These are phyloP conservation scores for Vitis hybrid DNA, from an alignment of 177 flowering plant species.

Conservation along the genomic window DNA sequence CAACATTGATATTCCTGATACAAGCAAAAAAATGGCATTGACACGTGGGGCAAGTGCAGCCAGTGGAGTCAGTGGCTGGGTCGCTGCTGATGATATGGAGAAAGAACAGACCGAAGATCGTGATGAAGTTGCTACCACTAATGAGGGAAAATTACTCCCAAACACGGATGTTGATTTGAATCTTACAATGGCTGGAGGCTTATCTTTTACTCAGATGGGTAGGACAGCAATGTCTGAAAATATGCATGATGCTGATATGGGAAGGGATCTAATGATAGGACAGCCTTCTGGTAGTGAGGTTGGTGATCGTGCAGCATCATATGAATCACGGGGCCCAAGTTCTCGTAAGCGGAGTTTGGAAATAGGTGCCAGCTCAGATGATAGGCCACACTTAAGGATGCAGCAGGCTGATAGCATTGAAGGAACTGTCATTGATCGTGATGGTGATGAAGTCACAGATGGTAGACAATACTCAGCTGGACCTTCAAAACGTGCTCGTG, in stretches of 20 bases:
- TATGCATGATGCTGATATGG: constrained; percentile 42
- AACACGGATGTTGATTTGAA: constrained; percentile 66
- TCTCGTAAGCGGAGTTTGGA: constrained; percentile 78
- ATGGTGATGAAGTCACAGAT: constrained; percentile 90
- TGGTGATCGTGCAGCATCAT: constrained; percentile 98
- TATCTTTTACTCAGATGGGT: constrained; percentile 38
- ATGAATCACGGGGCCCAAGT: constrained; percentile 96
- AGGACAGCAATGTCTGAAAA: constrained; percentile 34
- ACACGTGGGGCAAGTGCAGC: constrained; percentile 98
- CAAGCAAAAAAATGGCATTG: constrained; percentile 75
- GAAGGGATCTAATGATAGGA: constrained; percentile 76
- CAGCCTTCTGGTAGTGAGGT: constrained; percentile 96
- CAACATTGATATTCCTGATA: constrained; percentile 63
- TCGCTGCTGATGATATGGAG: constrained; percentile 69
- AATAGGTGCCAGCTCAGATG: constrained; percentile 87
- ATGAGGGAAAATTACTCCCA: constrained; percentile 42
- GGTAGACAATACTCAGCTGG: constrained; percentile 71
- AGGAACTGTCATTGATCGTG: constrained; percentile 93
- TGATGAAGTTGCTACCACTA: constrained; percentile 84
- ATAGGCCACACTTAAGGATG: constrained; percentile 53
- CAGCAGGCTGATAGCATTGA: constrained; percentile 94
- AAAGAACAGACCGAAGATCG: constrained; percentile 76
- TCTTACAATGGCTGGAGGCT: constrained; percentile 70
- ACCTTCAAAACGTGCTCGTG: constrained; percentile 87
- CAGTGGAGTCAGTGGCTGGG: constrained; percentile 94